Conservation (phyloP, 441 rosid genomes). For the Capsella rubella region DNA sequence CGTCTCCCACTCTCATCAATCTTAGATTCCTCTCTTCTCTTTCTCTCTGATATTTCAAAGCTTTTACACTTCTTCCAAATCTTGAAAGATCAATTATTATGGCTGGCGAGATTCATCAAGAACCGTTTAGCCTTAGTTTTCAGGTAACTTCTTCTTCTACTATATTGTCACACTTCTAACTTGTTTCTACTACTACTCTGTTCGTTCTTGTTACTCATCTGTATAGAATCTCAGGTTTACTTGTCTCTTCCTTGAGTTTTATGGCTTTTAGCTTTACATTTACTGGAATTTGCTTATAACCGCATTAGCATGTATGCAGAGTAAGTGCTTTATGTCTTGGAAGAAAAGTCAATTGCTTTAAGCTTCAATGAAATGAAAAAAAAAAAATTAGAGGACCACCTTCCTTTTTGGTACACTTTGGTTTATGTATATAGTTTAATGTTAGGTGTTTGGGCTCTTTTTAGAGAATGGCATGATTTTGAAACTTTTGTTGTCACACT, state of each 20-base stretch:
- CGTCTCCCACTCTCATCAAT: slow-evolving; percentile 33
- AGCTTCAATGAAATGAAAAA: background rate
- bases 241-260: background rate
- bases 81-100: slow-evolving; percentile 5
- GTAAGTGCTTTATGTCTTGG: background rate
- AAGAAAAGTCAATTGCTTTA: background rate
- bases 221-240: background rate
- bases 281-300: background rate
- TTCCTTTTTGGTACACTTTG: background rate
- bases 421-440: background rate
- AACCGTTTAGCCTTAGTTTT: slow-evolving; percentile 58
- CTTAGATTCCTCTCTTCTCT: slow-evolving; percentile 28
- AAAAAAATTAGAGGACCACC: background rate
- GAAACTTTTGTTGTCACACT: background rate
- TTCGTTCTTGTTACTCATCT: background rate
- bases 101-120: slow-evolving; percentile 57
- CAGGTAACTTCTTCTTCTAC: slow-evolving; percentile 51
- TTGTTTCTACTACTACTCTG: slow-evolving; percentile 2
- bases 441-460: background rate
- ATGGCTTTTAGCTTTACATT: slow-evolving; percentile 9
- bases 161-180: background rate
- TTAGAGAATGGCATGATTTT: background rate
- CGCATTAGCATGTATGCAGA: background rate
- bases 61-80: background rate
- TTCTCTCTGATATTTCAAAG: background rate